phyloP scores from a whole-genome alignment of 2,329 filamentous ascomycete species.

The Lecanoromycetidae sp. region DNA sequence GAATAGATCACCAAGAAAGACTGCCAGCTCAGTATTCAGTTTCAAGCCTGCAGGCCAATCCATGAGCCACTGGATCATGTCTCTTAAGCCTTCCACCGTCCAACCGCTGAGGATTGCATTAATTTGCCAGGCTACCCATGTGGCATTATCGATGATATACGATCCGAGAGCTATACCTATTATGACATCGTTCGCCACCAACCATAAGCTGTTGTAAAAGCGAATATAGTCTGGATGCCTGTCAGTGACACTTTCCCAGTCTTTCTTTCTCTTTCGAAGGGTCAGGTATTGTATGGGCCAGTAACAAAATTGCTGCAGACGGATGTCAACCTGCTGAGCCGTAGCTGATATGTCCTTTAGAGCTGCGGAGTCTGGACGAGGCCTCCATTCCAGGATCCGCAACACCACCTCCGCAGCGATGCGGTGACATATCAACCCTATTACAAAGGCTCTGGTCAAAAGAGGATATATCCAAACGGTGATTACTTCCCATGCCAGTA shows the following conservation, averaged over 20 bases:
- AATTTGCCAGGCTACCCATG: constrained; percentile 70
- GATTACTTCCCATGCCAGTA: constrained; percentile 58
- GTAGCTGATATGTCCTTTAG: constrained; percentile 94
- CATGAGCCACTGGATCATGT: constrained; percentile 91
- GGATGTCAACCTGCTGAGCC: constrained; percentile 93
- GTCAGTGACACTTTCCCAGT: constrained; percentile 91
- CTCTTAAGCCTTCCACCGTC: constrained; percentile 75
- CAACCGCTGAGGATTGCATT: constrained; percentile 64
- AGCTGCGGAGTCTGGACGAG: constrained; percentile 64
- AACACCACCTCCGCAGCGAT: constrained; percentile 69
- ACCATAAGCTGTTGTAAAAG: constrained; percentile 97
- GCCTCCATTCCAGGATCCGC: constrained; percentile 70
- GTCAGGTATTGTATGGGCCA: constrained; percentile 97
- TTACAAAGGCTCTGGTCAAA: constrained; percentile 59
- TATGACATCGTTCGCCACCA: constrained; percentile 96
- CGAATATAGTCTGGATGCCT: constrained; percentile 96
- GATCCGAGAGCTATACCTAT: constrained; percentile 94
- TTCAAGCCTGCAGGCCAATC: constrained; percentile 90
- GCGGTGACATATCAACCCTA: constrained; percentile 67
- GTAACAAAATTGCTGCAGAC: constrained; percentile 95
- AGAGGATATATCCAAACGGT: constrained; percentile 68
- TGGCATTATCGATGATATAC: constrained; percentile 91
- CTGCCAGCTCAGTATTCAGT: constrained; percentile 81
- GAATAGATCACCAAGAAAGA: constrained; percentile 91
- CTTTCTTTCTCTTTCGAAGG: constrained; percentile 72